Evolutionary conservation across 2,329 filamentous ascomycete species (phyloP), one percentile per base, ranked within the genome.

Genomic region (Nigrograna mackinnonii): DNA sequence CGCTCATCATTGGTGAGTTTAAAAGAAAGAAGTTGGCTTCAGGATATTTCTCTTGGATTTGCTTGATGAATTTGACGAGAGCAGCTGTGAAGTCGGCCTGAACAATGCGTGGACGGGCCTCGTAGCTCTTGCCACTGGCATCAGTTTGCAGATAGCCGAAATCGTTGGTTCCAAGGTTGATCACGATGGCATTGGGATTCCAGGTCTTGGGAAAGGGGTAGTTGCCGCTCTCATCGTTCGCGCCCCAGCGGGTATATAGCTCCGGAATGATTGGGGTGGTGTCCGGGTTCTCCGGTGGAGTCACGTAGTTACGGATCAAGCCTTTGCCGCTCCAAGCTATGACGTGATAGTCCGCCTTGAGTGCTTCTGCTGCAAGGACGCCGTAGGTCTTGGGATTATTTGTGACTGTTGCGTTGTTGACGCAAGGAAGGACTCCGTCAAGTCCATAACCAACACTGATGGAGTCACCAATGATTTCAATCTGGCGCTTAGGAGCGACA

Each of bases 271-370:
- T 47, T 5, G 70, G 67, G 6, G 50, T 49, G 2, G 54, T 54
- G 28, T 71, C 67, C 2, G 57, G 47, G 16, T 52, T 39, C 0
- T 42, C 33, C n/a, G n/a, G n/a, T n/a, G n/a, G n/a, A 4, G 51
- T 44, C 16, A 51, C 56, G 46, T 69, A 72, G 53, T 75, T 75
- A 14, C 72, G 66, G 1, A 59, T 64, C 2, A 75, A 40, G 3
- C 72, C 72, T 49, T 73, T 74, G 32, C 71, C 71, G 40, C 68
- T 72, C 72, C 72, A 74, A 2, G 72, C 72, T 5, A 75, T 60
- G 31, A 74, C 60, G 37, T 60, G 64, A 46, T 74, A 74, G 47
- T 75, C 72, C 24, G 71, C 72, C 9, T 54, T 54, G 17, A 75
- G 54, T n/a, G 62, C 60, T 5, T 56, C 52, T n/a, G 72, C 72